Evolutionary conservation across 2,329 filamentous ascomycete genomes (phyloP), one percentile per base, ranked within the genome.

Genomic region (Pyrenochaeta sp.): DNA sequence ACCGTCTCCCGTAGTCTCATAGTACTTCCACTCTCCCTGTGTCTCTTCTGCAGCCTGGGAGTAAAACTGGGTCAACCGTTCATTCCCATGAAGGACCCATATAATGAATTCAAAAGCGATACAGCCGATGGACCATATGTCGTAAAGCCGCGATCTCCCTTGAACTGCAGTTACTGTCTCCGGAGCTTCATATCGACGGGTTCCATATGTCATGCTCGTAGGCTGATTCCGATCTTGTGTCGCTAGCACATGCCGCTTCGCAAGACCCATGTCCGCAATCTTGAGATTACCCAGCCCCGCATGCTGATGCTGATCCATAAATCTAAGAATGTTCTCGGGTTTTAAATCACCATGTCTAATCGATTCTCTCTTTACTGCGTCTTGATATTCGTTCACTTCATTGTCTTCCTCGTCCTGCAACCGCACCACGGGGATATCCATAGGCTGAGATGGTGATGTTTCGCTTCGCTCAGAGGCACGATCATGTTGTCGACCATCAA

Each of bases 41-140:
- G n/a, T n/a, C n/a, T n/a, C n/a, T n/a, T n/a, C n/a, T n/a, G n/a
- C n/a, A n/a, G n/a, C n/a, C n/a, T n/a, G n/a, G n/a, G n/a, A n/a
- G n/a, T n/a, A n/a, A n/a, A 41, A 46, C 12, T 49, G 29, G 6
- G 18, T 27, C 2, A 54, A 20, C 2, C 46, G 45, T 1, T 62
- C 36, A 1, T 54, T 45, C 1, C 68, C 68, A 23, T 66, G 62
- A 0, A 70, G 21, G 0, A 70, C 12, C 68, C 67, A 71, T 1
- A 69, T 48, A 4, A 65, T 51, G 30, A 61, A 65, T 35, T 71
- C 64, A 1, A 70, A 43, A 4, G 43, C 58, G n/a, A 71, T 61
- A 45, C 68, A 71, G 6, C 68, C 68, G 58, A 71, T 62, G 0
- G 64, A 56, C 67, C 67, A 71, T 0, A 68, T 31, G 15, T 70